phyloP scores from a whole-genome alignment of 805 yeast species.

The Suhomyces faveliae region DNA sequence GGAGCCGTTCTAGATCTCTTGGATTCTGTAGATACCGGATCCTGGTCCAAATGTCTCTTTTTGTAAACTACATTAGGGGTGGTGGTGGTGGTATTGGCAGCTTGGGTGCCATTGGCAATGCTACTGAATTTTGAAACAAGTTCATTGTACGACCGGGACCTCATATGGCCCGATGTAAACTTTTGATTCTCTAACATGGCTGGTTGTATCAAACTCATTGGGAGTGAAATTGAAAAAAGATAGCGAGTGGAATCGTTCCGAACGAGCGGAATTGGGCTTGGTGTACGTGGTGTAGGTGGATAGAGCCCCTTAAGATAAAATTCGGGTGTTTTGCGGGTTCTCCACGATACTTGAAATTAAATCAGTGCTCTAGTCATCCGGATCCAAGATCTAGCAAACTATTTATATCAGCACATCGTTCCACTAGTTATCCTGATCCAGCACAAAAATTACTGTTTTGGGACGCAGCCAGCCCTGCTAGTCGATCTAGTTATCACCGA shows the following conservation, averaged over 20 bases:
- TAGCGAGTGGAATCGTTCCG: background rate
- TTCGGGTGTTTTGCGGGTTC: background rate
- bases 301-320: background rate
- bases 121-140: conserved; percentile 27
- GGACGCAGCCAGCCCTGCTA: conserved; percentile 7
- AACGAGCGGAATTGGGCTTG: background rate
- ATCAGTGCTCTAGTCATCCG: background rate
- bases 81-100: conserved; percentile 1
- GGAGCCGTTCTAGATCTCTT: conserved; percentile 49
- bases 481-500: conserved; percentile 6
- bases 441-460: conserved; percentile 5
- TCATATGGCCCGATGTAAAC: conserved; percentile 27
- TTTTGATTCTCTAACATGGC: conserved; percentile 33
- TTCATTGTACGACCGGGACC: conserved; percentile 37
- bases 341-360: background rate
- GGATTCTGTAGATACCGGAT: conserved; percentile 10
- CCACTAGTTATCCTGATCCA: conserved; percentile 4
- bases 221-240: background rate
- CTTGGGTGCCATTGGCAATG: conserved; percentile 11
- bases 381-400: conserved; percentile 1
- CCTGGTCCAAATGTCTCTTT: conserved; percentile 28
- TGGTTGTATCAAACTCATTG: conserved; percentile 32
- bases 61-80: conserved; percentile 11
- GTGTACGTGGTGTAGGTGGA: background rate
- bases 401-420: conserved; percentile 5